Conservation (phyloP, 306 rosid species). For the Oemleria cerasiformis region DNA sequence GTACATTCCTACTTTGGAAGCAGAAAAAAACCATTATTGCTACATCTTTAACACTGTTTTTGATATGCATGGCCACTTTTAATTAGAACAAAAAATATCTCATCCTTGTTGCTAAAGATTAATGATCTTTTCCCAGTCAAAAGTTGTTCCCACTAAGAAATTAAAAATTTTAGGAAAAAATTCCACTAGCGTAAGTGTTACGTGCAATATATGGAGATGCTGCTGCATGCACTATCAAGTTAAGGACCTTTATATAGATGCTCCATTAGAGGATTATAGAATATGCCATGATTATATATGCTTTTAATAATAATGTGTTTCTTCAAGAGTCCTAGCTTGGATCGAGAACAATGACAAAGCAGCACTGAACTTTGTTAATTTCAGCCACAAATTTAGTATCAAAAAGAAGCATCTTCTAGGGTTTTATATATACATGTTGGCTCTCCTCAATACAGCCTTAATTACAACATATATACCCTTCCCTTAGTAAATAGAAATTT, state of each 20-base stretch:
- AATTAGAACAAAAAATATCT: constrained; percentile 20
- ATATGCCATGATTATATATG: constrained; percentile 14
- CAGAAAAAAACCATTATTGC: neutral
- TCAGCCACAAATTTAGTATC: neutral
- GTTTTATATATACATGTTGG: neutral
- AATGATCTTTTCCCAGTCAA: constrained; percentile 18
- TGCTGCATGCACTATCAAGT: constrained; percentile 22
- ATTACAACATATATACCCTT: neutral
- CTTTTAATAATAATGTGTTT: constrained; percentile 12
- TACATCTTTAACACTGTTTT: constrained; percentile 3
- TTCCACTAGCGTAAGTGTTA: constrained; percentile 25
- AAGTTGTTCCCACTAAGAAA: constrained; percentile 13
- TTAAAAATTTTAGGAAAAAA: neutral
- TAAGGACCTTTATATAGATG: constrained; percentile 33
- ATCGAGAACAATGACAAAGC: neutral
- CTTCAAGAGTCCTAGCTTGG: constrained; percentile 10
- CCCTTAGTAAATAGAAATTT: too few species aligned
- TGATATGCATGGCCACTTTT: constrained; percentile 16
- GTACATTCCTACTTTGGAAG: too few species aligned
- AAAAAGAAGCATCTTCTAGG: neutral
- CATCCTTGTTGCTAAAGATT: constrained; percentile 26
- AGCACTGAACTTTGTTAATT: constrained; percentile 6
- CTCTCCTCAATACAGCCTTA: neutral
- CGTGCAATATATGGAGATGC: constrained; percentile 30
- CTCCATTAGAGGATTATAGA: constrained; percentile 20